Evolutionary conservation across 2,329 filamentous ascomycete genomes (phyloP), one percentile per base, ranked within the genome.

Genomic region (Metarhizium anisopliae): DNA sequence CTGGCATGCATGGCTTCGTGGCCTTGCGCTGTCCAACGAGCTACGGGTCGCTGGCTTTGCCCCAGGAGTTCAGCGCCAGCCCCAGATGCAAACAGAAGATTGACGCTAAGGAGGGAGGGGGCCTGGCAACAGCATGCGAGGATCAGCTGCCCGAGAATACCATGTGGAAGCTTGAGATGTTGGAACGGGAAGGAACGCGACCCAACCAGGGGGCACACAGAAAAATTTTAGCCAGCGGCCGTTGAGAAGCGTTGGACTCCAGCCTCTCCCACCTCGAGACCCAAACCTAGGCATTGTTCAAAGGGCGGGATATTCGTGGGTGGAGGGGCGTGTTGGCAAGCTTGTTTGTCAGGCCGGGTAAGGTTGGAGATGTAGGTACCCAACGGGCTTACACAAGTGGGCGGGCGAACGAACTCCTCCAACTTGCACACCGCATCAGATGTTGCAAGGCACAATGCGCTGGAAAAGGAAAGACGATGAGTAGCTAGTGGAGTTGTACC

Each of bases 1-100:
- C 55, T 61, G 60, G 61, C 56, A 67, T 67, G 66, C 66, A 67
- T 53, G 59, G 59, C 56, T 63, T 61, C 63, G 66, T 66, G 66
- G 66, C 63, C 65, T 61, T 62, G 59, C 61, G 58, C 58, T 62
- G 61, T 59, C 58, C 53, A 62, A 52, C 56, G 52, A 54, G 42
- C 11, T 29, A 52, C 38, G 8, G 4, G 32, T 38, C 32, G 4
- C 30, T 11, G 43, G 14, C 2, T 10, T 16, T 49, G 18, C 25
- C 25, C 45, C 45, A 49, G 14, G 52, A 50, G 47, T 45, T 29
- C 29, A 38, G 51, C 42, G 32, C 38, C 47, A 43, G 38, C 47
- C 52, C 18, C 52, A 47, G 51, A 20, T 47, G 51, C 51, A 36
- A 47, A 38, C 4, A 25, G 51, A 45, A 18, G 16, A 32, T 35